Percentiles rank a stretch among this genome's conserved stretches.
Conservation (phyloP, 2,329 filamentous ascomycete genomes). For the Dactylonectria macrodidyma region DNA sequence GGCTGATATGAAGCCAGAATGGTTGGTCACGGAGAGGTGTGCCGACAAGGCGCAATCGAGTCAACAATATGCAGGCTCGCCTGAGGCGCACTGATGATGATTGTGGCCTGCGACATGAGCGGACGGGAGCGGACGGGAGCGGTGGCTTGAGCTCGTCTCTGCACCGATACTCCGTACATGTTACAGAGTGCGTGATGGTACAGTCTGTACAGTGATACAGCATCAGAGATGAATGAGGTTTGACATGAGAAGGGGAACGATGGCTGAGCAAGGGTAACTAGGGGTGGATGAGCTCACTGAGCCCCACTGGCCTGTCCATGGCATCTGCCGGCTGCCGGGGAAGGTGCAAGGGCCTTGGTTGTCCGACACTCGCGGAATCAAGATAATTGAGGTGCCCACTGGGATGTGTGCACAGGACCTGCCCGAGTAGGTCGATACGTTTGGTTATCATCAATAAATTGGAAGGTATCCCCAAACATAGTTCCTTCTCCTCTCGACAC, state of each 20-base stretch:
- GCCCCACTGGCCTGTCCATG: slow-evolving; percentile 20
- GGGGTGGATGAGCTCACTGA: slow-evolving; percentile 7
- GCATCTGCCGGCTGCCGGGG: slow-evolving; percentile 21
- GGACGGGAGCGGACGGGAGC: background rate
- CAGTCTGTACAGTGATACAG: too few species aligned
- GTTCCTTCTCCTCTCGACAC: background rate
- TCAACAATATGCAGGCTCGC: background rate
- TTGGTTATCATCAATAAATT: slow-evolving; percentile 20
- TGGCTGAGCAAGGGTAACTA: slow-evolving; percentile 1
- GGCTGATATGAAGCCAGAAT: background rate
- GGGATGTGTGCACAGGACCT: background rate
- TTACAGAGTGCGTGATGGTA: background rate
- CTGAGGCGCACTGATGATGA: background rate
- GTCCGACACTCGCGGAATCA: background rate
- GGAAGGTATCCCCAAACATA: slow-evolving; percentile 7
- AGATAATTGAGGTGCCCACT: background rate
- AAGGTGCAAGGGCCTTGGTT: slow-evolving; percentile 4
- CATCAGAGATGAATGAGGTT: too few species aligned
- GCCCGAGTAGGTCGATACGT: background rate
- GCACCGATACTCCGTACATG: background rate
- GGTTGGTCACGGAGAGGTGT: background rate
- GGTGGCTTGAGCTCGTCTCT: background rate
- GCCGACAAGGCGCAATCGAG: background rate
- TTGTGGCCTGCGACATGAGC: background rate
- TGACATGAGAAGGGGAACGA: background rate